Evolutionary conservation across 106 monocot species (phyloP), one percentile per base, ranked within the genome.

Genomic region (Amphibolis antarctica): DNA sequence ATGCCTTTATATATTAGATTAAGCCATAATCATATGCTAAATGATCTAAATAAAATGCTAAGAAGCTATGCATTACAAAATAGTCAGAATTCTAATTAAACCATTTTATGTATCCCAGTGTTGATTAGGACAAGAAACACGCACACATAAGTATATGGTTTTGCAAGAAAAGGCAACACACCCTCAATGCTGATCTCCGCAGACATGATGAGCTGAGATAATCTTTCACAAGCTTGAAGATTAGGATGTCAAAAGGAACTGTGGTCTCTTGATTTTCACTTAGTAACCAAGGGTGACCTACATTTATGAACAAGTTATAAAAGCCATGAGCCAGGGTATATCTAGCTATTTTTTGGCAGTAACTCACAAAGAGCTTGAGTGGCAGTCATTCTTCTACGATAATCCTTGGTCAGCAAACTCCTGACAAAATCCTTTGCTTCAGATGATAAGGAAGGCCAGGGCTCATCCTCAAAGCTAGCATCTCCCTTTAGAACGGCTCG

Each of bases 401-500:
- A 66, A 75, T 98, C 96, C 73, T 98, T 98, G 55, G 86, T 84
- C 25, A 75, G 27, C 67, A 75, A 67, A 12, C 53, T 61, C 43
- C 62, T 75, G 9, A 75, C 62, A 62, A 75, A 75, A 19, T 75
- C 67, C 26, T 75, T 75, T 18, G 74, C 74, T 20, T 75, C 74
- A 17, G 67, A 29, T 28, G 74, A 75, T 42, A 75, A 54, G 13
- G 67, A 60, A 42, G 74, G 67, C 74, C 74, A 75, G 1, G 66
- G 90, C 47, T 75, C 80, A 65, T 98, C 90, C 48, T 98, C 84
- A 65, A 90, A 98, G 59, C 78, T 86, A 24, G 96, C 86, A 7
- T 98, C 96, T 19, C 86, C 90, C 70, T 98, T 98, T 43, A 90
- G 60, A 11, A 98, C 90, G 28, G 96, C 86, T 43, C 87, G 81